phyloP scores from a whole-genome alignment of 2,329 filamentous ascomycete genomes.

The Fusarium sp. region DNA sequence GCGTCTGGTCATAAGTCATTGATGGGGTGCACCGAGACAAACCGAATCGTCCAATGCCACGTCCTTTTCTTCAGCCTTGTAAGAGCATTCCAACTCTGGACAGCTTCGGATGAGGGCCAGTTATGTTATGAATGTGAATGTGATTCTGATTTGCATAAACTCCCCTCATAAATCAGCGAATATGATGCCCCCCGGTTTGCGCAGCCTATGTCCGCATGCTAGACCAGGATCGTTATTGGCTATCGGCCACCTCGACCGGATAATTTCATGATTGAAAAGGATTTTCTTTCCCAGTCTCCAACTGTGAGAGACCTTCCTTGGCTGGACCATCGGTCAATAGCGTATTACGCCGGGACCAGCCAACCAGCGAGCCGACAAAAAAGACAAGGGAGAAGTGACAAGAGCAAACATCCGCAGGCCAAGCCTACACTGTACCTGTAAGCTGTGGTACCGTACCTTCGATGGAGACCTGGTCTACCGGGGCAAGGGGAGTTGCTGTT shows the following conservation, averaged over 20 bases:
- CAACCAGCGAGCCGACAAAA: slow-evolving; percentile 15
- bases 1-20: slow-evolving; percentile 40
- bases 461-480: slow-evolving; percentile 36
- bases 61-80: slow-evolving; percentile 44
- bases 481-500: slow-evolving; percentile 39
- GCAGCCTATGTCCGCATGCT: background rate
- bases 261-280: slow-evolving; percentile 27
- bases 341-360: slow-evolving; percentile 18
- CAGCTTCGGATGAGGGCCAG: slow-evolving; percentile 24
- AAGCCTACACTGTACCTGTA: slow-evolving; percentile 23
- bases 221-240: slow-evolving; percentile 22
- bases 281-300: slow-evolving; percentile 21
- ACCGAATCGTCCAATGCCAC: slow-evolving; percentile 43
- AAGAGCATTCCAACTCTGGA: slow-evolving; percentile 36
- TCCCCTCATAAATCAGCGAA: slow-evolving; percentile 15
- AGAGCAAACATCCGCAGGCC: slow-evolving; percentile 23
- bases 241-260: slow-evolving; percentile 12
- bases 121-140: slow-evolving; percentile 21
- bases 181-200: slow-evolving; percentile 12
- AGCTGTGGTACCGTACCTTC: slow-evolving; percentile 10
- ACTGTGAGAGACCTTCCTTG: slow-evolving; percentile 12
- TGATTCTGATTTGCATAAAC: slow-evolving; percentile 36
- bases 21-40: slow-evolving; percentile 37
- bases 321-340: slow-evolving; percentile 31
- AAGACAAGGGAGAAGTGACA: slow-evolving; percentile 35